These are phyloP conservation scores for Choricystis sp. DNA, from an alignment of 139 green algal genomes.

Conservation along the genomic window DNA sequence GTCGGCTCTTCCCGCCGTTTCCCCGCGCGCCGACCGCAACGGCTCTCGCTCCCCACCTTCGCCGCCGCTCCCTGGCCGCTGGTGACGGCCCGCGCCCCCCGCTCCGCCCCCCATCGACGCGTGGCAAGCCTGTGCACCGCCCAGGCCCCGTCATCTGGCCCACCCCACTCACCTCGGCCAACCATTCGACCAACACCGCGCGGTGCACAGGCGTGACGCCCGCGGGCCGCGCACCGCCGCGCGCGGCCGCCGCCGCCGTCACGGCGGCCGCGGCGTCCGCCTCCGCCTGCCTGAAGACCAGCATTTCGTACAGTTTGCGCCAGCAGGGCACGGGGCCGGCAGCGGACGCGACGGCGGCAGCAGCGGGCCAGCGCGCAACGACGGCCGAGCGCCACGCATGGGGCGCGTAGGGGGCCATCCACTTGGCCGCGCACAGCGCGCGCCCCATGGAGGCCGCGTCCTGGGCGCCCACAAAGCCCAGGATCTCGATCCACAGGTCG, in stretches of 20 bases:
- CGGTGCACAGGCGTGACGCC: constrained; percentile 20
- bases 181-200: constrained; percentile 28
- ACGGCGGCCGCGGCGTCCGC: constrained; percentile 10
- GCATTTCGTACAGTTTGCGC: constrained; percentile 27
- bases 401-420: constrained; percentile 6
- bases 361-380: constrained; percentile 21
- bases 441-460: constrained; percentile 10
- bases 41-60: too few relatives aligned
- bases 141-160: background rate
- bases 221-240: too few relatives aligned
- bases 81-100: too few relatives aligned
- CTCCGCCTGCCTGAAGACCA: constrained; percentile 23
- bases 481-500: constrained; percentile 22
- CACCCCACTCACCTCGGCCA: constrained; percentile 26
- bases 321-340: constrained; percentile 12
- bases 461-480: constrained; percentile 19
- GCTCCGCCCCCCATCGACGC: background rate
- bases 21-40: too few relatives aligned
- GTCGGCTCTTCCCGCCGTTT: too few relatives aligned
- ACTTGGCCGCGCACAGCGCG: constrained; percentile 15
- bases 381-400: constrained; percentile 20
- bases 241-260: background rate
- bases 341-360: constrained; percentile 12
- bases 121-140: background rate
- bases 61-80: too few relatives aligned